Conservation (phyloP, 2,329 filamentous ascomycete genomes). For the Hawksworthiomyces lignivorus region DNA sequence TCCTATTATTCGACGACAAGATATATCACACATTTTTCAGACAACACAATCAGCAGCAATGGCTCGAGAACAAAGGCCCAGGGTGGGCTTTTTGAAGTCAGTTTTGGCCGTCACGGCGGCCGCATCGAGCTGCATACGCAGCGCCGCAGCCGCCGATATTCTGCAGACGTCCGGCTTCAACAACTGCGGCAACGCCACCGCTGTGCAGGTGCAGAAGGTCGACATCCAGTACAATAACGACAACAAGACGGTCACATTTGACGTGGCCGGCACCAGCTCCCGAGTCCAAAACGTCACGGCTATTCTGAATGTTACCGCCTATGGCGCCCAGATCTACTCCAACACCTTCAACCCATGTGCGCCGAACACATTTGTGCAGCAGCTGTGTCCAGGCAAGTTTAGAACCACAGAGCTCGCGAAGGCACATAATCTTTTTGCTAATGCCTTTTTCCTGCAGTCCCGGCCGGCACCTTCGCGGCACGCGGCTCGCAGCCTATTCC, state of each 20-base stretch:
- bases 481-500: constrained; percentile 66
- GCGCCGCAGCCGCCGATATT: constrained; percentile 59
- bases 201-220: constrained; percentile 63
- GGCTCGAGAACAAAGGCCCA: constrained; percentile 4
- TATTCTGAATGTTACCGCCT: constrained; percentile 68
- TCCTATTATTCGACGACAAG: too few species aligned
- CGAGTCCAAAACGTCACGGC: constrained; percentile 75
- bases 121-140: constrained; percentile 26
- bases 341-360: constrained; percentile 81
- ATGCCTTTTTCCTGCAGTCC: constrained; percentile 54
- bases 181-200: constrained; percentile 53
- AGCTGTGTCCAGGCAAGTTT: constrained; percentile 71
- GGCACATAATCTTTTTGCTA: not conserved
- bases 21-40: too few species aligned
- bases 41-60: too few species aligned
- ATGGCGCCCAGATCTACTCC: constrained; percentile 72
- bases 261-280: constrained; percentile 70
- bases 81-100: too few species aligned
- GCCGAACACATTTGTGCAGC: constrained; percentile 52
- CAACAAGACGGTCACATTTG: constrained; percentile 67
- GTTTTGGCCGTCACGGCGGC: too few species aligned
- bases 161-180: constrained; percentile 75
- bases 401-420: not conserved
- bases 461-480: constrained; percentile 65
- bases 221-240: constrained; percentile 73